Base-by-base conservation (phyloP, 306 rosid genomes). In the Quercus robur region DNA sequence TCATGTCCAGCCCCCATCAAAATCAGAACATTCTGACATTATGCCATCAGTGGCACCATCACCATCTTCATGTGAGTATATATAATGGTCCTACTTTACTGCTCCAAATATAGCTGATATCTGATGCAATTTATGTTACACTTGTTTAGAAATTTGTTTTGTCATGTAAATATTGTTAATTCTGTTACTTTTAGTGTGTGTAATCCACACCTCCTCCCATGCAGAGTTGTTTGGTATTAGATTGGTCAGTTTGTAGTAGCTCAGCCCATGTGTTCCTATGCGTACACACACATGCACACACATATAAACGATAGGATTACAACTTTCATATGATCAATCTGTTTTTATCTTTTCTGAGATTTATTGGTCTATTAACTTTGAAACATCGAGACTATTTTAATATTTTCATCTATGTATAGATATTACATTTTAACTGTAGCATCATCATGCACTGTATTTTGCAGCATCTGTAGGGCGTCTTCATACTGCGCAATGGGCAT, bases 1-100 rank as follows among this genome's bases (percentile, higher is more conserved):
- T 77, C 97, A 88, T 84, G 89, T 71, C 81, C 92, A 80, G 81
- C 91, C 97, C 44, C 97, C 94, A 62, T 85, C 92, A 33, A 79
- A 78, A 52, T 44, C 83, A 4, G 86, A 82, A 72, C 84, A 8
- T 71, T 82, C 88, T 33, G 35, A 57, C 71, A 52, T 73, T 2
- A 57, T 11, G 2, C 86, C 84, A 30, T 72, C 67, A 46, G 75
- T 74, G 35, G 82, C 84, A 76, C 82, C 88, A 26, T 75, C 90
- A 58, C 62, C 85, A 74, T 75, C 87, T 64, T 71, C 90, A 74
- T 89, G 98, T 92, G 76, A 89, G 97, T 91, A 82, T 73, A 72
- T 61, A 64, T 71, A 55, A n/a, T 81, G 31, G 51, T 55, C 52
- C 44, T 76, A 56, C 46, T 81, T 28, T 73, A 58, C 57, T 72